These are phyloP conservation scores for Chondrus crispus DNA, from an alignment of 23 red algal species.

Conservation along the genomic window DNA sequence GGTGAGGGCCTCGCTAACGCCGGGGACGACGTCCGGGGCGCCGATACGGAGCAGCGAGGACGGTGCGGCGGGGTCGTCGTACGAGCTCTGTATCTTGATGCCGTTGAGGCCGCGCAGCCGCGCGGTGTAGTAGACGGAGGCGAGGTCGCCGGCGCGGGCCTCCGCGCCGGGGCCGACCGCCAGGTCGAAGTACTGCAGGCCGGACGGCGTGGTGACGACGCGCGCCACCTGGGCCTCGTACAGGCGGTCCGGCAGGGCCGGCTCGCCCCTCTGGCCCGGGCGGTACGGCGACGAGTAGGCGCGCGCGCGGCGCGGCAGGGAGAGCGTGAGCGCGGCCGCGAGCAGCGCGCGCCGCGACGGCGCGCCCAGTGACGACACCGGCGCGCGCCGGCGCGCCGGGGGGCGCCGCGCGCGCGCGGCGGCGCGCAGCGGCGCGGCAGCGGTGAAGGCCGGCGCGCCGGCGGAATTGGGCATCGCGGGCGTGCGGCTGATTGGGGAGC, in stretches of 20 bases:
- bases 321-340: neutral
- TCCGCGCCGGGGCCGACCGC: slow-evolving; percentile 34
- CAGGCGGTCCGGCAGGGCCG: slow-evolving; percentile 34
- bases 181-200: slow-evolving; percentile 74
- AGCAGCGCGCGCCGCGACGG: neutral
- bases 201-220: slow-evolving; percentile 39
- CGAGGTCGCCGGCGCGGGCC: neutral
- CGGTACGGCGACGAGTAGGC: slow-evolving; percentile 59
- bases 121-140: slow-evolving; percentile 51
- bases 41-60: slow-evolving; percentile 37
- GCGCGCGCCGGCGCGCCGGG: neutral
- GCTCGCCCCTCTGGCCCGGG: neutral
- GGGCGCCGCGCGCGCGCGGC: too few species aligned
- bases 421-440: too few species aligned
- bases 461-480: too few species aligned
- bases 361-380: neutral
- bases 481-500: too few species aligned
- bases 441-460: too few species aligned
- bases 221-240: slow-evolving; percentile 15
- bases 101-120: slow-evolving; percentile 69
- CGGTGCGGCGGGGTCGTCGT: slow-evolving; percentile 17
- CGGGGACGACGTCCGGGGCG: slow-evolving; percentile 43
- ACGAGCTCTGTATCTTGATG: slow-evolving; percentile 59
- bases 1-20: slow-evolving; percentile 54
- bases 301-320: neutral